Evolutionary conservation across 306 rosid genomes (phyloP).

Genomic region (Vicia faba): DNA sequence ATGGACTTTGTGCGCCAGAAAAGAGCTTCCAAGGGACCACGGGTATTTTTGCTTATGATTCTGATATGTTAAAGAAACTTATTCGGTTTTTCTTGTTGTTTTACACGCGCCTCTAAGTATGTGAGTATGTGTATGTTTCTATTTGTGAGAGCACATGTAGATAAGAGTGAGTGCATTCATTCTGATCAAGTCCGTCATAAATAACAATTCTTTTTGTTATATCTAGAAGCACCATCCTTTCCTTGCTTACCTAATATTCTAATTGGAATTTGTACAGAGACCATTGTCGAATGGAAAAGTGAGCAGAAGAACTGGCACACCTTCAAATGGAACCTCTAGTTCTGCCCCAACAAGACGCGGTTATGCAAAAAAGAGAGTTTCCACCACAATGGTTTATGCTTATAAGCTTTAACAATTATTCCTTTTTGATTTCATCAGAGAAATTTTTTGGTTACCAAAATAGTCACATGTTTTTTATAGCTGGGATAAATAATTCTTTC

Average conservation of each 20-base stretch:
- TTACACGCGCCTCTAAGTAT: not conserved
- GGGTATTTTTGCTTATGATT: constrained; percentile 46
- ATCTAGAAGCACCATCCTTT: not conserved
- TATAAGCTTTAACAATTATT: constrained; percentile 8
- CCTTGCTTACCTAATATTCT: constrained; percentile 29
- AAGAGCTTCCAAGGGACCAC: constrained; percentile 75
- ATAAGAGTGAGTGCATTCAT: constrained; percentile 13
- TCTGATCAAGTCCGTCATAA: constrained; percentile 1
- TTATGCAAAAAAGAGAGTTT: constrained; percentile 59
- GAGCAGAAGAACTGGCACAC: constrained; percentile 51
- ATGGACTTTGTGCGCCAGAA: constrained; percentile 87
- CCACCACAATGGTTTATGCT: constrained; percentile 57
- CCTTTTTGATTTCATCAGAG: not conserved
- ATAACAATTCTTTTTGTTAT: constrained; percentile 13
- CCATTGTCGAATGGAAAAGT: constrained; percentile 57
- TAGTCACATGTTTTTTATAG: not conserved
- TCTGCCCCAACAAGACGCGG: constrained; percentile 55
- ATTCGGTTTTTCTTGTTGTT: not conserved
- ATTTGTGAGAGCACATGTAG: not conserved
- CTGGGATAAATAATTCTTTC: constrained; percentile 1
- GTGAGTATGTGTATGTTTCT: not conserved
- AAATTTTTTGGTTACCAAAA: not conserved
- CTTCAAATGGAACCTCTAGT: constrained; percentile 49
- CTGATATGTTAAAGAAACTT: constrained; percentile 14
- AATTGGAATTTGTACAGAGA: constrained; percentile 47